Base-by-base conservation (phyloP, 2,329 filamentous ascomycete species). In the Fusarium palustre region DNA sequence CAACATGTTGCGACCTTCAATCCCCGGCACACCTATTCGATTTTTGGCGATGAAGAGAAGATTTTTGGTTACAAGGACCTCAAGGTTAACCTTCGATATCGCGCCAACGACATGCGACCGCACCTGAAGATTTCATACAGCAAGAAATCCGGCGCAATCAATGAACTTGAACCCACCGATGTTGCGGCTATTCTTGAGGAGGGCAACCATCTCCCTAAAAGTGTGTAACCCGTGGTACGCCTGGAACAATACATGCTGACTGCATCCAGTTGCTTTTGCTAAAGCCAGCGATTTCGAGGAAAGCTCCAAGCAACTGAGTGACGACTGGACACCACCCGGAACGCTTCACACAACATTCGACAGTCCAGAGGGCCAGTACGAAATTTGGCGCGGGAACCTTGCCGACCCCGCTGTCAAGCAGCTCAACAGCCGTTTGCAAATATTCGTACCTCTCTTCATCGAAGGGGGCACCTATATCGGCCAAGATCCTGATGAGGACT, bases 21-120 rank as follows among this genome's bases (percentile, higher is more conserved):
- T 64, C 97, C 96, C 0, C 87, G 88, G 76, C 97, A 94, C 78
- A 97, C 95, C 20, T 97, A 98, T 79, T 84, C 93, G 2, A 91
- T 99, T 68, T 97, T 98, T 73, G 93, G 93, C 75, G 91, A 98
- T n/a, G 91, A 96, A 11, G 94, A 99, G 79, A 87, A 86, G 31
- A 95, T 98, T 69, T 94, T 97, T 74, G 95, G 95, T 38, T 97
- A 97, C 83, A 90, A 93, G 77, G 89, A 89, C 55, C 86, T 97
- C 57, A 88, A 89, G 69, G 90, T 98, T 76, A 87, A 88, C 67
- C 82, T 98, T 57, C 88, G 88, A 66, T 90, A 84, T 72, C 83
- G 88, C 76, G 86, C 87, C 18, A 86, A 84, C 77, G 92, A 97
- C 77, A 89, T 98, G 81, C 89, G 90, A 70, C 93, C 94, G 1